Evolutionary conservation across 129 eudicot species (phyloP), one percentile per base, ranked within the genome.

Genomic region (Deinandra increscens): DNA sequence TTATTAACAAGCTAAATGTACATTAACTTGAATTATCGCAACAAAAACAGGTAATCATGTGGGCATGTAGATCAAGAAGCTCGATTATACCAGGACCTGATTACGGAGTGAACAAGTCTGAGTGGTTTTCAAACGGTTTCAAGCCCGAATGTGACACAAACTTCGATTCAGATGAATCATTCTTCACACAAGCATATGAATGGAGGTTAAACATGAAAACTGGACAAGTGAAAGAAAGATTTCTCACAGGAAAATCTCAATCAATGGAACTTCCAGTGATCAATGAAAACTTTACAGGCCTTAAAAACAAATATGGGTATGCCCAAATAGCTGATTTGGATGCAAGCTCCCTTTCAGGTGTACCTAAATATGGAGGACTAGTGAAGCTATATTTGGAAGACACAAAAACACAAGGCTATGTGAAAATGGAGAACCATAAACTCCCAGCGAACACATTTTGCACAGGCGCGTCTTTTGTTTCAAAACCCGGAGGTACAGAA

Each of bases 221-320:
- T 0, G 84, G 96, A 36, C 84, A 83, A 43, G 90, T 82, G 48
- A 75, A 79, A 72, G 88, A 82, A 75, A 81, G 72, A 53, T 54
- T 71, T 45, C 84, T 86, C 64, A 84, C 84, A 0, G 90, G 86
- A 70, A 84, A 76, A 3, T 67, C 74, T 0, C 61, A 60, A 38
- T 79, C 89, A 7, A 86, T 89, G 90, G 96, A 89, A 19, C 86
- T 89, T 68, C 92, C 96, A 5, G 71, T 89, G 80, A 80, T 86
- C 12, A 84, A 86, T 80, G 86, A 84, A 19, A 75, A 72, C 14
- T 77, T 60, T 19, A 68, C 7, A 6, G 90, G 96, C 2, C 4
- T 64, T 1, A 69, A 53, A 75, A 86, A 84, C 68, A 86, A 72
- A 70, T 89, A 67, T 34, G 90, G 83, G 42, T 89, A 81, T 54